These are phyloP conservation scores for Fusarium verrucosum DNA, from an alignment of 2,329 filamentous ascomycete species.

Conservation along the genomic window DNA sequence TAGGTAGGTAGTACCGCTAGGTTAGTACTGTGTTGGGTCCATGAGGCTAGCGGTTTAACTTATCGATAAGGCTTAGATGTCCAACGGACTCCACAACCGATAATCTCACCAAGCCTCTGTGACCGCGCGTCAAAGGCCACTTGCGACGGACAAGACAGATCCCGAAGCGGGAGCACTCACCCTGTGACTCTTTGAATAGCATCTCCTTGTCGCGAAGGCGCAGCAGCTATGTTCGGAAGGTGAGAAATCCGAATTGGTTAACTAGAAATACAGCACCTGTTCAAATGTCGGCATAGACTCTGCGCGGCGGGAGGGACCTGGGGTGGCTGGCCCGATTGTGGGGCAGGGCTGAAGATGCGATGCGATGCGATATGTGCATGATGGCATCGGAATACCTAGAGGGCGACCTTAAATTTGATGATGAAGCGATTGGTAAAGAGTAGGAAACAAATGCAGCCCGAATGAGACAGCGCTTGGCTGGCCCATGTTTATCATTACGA, in stretches of 20 bases:
- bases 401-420: not conserved
- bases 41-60: no score
- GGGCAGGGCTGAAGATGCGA: conserved; percentile 26
- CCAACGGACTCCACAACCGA: not conserved
- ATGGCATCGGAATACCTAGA: not conserved
- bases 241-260: conserved; percentile 3
- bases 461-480: not conserved
- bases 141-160: not conserved
- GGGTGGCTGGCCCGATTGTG: conserved; percentile 1
- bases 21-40: no score
- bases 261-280: not conserved
- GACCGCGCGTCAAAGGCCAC: conserved; percentile 26
- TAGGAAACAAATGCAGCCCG: not conserved
- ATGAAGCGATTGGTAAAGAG: not conserved
- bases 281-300: not conserved
- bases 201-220: not conserved
- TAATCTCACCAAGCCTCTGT: conserved; percentile 31
- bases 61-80: conserved; percentile 24
- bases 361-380: no score
- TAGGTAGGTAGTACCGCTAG: no score
- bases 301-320: not conserved
- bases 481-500: conserved; percentile 10
- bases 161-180: not conserved
- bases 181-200: not conserved
- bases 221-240: conserved; percentile 13